Evolutionary conservation across 768 basidiomycete species (phyloP).

Genomic region (Atractiella rhizophila): DNA sequence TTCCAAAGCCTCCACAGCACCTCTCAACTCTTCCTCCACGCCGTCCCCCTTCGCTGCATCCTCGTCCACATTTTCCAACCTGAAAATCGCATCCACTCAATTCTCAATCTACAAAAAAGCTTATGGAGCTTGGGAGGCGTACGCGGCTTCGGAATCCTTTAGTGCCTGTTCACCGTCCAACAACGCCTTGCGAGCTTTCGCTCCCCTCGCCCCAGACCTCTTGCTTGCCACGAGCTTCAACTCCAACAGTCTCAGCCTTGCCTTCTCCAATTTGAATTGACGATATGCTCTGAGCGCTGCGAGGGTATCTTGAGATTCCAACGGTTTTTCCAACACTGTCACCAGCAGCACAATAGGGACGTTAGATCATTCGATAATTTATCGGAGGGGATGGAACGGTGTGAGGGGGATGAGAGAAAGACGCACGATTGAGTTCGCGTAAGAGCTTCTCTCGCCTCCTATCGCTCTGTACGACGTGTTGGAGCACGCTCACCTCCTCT

Average conservation of each 20-base stretch:
- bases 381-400: neutral
- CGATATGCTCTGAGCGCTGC: neutral
- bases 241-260: constrained; percentile 6
- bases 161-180: constrained; percentile 27
- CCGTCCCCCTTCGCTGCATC: constrained; percentile 17
- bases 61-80: neutral
- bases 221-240: constrained; percentile 10
- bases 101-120: neutral
- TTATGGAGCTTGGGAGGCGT: too few species aligned
- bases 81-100: neutral
- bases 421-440: neutral
- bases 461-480: constrained; percentile 29
- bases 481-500: constrained; percentile 19
- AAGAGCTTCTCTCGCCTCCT: constrained; percentile 16
- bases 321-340: neutral
- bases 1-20: neutral
- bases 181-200: constrained; percentile 28
- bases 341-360: neutral
- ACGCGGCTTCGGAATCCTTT: constrained; percentile 20
- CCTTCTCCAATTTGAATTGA: constrained; percentile 1
- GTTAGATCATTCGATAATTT: neutral
- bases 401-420: too few species aligned
- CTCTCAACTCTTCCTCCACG: constrained; percentile 16
- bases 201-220: constrained; percentile 18
- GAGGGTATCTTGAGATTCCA: neutral